Base-by-base conservation (phyloP, 352 stramenopile species). In the Phytophthora kernoviae region DNA sequence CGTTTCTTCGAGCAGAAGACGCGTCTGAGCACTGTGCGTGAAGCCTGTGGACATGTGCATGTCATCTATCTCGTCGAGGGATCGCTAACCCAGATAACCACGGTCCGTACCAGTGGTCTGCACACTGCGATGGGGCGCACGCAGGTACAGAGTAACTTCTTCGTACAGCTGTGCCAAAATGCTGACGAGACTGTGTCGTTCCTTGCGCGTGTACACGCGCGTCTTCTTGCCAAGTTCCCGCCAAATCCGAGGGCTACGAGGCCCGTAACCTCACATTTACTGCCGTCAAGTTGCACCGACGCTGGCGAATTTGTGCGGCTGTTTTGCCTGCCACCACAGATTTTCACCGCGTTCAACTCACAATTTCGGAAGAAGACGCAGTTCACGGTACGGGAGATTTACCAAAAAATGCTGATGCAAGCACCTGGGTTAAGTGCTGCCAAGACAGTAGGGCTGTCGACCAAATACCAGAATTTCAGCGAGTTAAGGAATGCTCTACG, bases 31-130 rank as follows among this genome's bases (percentile, higher is more conserved):
- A 75, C 67, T 26, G 53, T 75, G 36, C 51, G 67, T 14, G 59
- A 67, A 15, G 75, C 78, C 7, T 88, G 76, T 32, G 87, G 87
- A 0, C 60, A 93, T 45, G 84, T 84, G 14, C 81, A 90, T 59
- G 77, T 93, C 17, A 87, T 95, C 40, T 95, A 93, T 68, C 78
- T 95, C 32, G 80, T 93, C 10, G 87, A 95, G 70, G 87, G 86
- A 9, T 94, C 84, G 17, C 58, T 95, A 17, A 77, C 75, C 1
- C 75, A 88, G 60, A 81, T 91, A 41, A 93, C 83, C 2, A 81
- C 81, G 0, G 72, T 95, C 3, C 74, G 81, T 4, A 63, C 79
- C 0, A 75, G 61, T 8, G 80, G 82, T 4, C 65, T 95, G 1
- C 65, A 88, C 34, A 93, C 84, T 3, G 83, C 84, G 14, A 79